Conservation (phyloP, 805 yeast species). For the Hanseniaspora taiwanica region DNA sequence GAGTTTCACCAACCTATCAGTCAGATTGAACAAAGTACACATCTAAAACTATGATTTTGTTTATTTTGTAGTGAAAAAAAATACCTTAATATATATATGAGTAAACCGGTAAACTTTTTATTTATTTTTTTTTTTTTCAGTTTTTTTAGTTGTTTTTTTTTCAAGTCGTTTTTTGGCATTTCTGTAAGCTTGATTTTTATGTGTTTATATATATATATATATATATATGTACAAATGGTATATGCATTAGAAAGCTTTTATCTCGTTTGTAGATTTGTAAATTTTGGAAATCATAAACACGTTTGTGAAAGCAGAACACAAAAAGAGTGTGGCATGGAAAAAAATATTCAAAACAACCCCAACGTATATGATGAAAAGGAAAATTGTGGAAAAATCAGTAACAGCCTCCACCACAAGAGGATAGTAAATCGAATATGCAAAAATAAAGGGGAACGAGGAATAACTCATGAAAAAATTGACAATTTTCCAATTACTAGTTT, state of each 20-base stretch:
- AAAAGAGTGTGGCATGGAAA: neutral
- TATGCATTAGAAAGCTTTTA: no score
- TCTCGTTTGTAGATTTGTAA: neutral
- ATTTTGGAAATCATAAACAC: neutral
- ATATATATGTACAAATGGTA: neutral
- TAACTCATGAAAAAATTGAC: neutral
- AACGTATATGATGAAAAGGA: neutral
- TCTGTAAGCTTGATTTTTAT: neutral
- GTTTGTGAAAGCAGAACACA: neutral
- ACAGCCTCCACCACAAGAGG: neutral
- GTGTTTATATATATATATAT: no score
- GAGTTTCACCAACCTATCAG: slow-evolving; percentile 15
- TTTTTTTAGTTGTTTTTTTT: neutral
- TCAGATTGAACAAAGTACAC: slow-evolving; percentile 6
- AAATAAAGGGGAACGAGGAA: neutral
- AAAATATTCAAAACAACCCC: neutral
- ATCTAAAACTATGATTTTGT: neutral
- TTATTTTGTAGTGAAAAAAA: no score
- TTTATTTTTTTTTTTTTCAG: neutral
- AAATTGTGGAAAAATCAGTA: neutral
- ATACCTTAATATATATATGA: neutral
- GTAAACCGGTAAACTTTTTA: neutral
- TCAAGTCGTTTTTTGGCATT: neutral
- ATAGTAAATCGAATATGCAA: neutral
- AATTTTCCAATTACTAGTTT: neutral